Base-by-base conservation (phyloP, 768 basidiomycete species). In the Hebeloma cylindrosporum region DNA sequence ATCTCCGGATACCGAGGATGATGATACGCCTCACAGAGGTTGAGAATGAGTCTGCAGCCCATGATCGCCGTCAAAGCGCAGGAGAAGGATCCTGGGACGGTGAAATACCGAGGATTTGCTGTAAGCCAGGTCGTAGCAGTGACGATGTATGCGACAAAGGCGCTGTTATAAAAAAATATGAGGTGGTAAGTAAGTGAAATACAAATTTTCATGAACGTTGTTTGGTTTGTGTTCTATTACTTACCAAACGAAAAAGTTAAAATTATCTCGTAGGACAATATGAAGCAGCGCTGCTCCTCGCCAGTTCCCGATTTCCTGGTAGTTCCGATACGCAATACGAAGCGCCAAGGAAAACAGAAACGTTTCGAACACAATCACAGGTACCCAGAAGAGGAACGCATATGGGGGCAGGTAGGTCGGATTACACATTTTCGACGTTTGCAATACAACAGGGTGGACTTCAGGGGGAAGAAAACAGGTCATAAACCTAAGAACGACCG, bases 1-100 rank as follows among this genome's bases (percentile, higher is more conserved):
- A 13, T 43, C 2, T 33, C 27, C 0, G 39, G 14, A n/a, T 45
- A 43, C n/a, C 34, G 23, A 5, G 59, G 57, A 20, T 32, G 42
- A 31, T 61, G 57, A 44, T 54, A 62, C 7, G 60, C 60, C 27
- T 60, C 43, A 36, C 51, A 60, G 7, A 66, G 58, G 45, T 64
- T 65, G 34, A 66, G 58, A 42, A 66, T 55, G 22, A 66, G 46
- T 40, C 62, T 56, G 27, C 57, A 60, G 7, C 61, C 57, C 48
- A 60, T 54, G 18, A 64, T 53, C 11, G 57, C 58, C 9, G 58
- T 61, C 22, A 57, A 30, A 20, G 59, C 30, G 34, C 57, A 59
- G 6, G 61, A 46, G 36, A 63, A 51, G 34, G 45, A 51, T 7
- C 54, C 52, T 3, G 64, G 60, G 26, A 65, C 50, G 11, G 54